Conservation (phyloP, 306 rosid genomes). For the Mucuna pruriens region DNA sequence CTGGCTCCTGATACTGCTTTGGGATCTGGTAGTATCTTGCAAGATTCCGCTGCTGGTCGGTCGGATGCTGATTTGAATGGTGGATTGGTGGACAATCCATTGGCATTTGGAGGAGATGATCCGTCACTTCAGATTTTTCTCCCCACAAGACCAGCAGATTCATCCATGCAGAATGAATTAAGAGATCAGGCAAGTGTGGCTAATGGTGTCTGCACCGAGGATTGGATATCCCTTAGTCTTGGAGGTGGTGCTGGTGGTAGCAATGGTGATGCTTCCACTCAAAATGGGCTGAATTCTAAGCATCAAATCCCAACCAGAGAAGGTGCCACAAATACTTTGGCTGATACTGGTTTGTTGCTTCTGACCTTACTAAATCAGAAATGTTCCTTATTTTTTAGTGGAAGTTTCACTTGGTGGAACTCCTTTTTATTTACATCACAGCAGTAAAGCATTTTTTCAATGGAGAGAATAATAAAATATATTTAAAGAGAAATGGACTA, state of each 20-base stretch:
- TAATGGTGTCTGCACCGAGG: slow-evolving; percentile 84
- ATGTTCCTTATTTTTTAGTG: neutral
- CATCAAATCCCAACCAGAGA: slow-evolving; percentile 68
- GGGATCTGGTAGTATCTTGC: slow-evolving; percentile 61
- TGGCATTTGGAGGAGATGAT: slow-evolving; percentile 88
- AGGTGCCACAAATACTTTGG: slow-evolving; percentile 56
- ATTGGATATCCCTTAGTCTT: slow-evolving; percentile 94
- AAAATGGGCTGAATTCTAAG: slow-evolving; percentile 69
- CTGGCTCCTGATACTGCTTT: slow-evolving; percentile 67
- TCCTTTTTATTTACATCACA: neutral
- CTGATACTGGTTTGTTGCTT: slow-evolving; percentile 73
- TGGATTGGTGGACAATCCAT: slow-evolving; percentile 87
- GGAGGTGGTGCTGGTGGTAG: slow-evolving; percentile 74
- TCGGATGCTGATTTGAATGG: slow-evolving; percentile 74
- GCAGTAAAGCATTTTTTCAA: neutral
- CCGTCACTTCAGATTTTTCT: slow-evolving; percentile 98
- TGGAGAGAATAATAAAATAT: neutral
- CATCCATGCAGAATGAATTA: slow-evolving; percentile 69
- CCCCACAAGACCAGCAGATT: slow-evolving; percentile 89
- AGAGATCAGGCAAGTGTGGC: slow-evolving; percentile 78
- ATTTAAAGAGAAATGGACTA: neutral
- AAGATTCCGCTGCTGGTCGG: slow-evolving; percentile 62
- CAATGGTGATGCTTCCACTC: slow-evolving; percentile 62
- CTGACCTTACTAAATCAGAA: slow-evolving; percentile 25
- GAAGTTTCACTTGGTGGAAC: slow-evolving; percentile 7